phyloP scores from a whole-genome alignment of 768 basidiomycete genomes.

The Suillus placidus region DNA sequence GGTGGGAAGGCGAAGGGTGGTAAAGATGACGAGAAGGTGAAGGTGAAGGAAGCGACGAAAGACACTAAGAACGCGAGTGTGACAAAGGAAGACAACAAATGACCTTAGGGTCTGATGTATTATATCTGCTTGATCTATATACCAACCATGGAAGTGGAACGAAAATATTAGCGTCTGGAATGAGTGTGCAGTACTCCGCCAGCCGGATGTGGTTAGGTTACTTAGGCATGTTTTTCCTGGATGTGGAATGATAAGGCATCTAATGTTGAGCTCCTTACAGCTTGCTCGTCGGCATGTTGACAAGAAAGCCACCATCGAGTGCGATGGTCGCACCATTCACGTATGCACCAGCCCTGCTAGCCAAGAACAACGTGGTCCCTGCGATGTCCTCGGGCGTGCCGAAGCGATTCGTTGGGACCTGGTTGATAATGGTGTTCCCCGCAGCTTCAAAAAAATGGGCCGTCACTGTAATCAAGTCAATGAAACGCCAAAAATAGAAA shows the following conservation, averaged over 20 bases:
- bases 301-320: slow-evolving; percentile 61
- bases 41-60: slow-evolving; percentile 11
- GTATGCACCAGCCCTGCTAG: slow-evolving; percentile 60
- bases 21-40: slow-evolving; percentile 14
- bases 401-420: slow-evolving; percentile 54
- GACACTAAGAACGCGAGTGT: slow-evolving; percentile 1
- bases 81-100: slow-evolving; percentile 7
- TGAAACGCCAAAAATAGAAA: slow-evolving; percentile 2
- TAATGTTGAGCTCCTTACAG: slow-evolving; percentile 23
- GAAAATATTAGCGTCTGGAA: background rate
- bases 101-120: slow-evolving; percentile 4
- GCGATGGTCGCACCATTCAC: slow-evolving; percentile 66
- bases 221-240: background rate
- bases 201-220: background rate
- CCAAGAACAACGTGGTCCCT: slow-evolving; percentile 62
- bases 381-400: slow-evolving; percentile 68
- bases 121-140: slow-evolving; percentile 10
- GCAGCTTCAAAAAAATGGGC: slow-evolving; percentile 49
- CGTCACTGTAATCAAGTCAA: slow-evolving; percentile 46
- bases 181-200: background rate
- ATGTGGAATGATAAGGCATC: background rate
- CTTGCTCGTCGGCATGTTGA: slow-evolving; percentile 40
- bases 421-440: slow-evolving; percentile 45
- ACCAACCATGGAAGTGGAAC: slow-evolving; percentile 3
- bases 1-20: slow-evolving; percentile 19